Base-by-base conservation (phyloP, 139 green algal genomes). In the Monoraphidium neglectum region DNA sequence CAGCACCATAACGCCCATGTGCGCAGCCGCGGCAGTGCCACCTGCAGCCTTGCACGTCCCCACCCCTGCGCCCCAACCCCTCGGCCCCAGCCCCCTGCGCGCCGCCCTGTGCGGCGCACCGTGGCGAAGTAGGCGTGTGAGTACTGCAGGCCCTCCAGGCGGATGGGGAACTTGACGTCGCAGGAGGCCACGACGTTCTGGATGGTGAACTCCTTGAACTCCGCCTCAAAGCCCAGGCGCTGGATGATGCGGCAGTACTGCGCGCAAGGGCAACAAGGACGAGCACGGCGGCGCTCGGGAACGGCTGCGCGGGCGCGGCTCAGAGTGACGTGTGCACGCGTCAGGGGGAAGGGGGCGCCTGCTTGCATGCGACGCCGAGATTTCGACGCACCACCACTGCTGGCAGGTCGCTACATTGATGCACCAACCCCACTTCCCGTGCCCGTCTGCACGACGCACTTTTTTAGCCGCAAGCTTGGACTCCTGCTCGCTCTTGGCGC, bases 131-230 rank as follows among this genome's bases (percentile, higher is more conserved):
- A 80, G 43, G 74, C 78, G 78, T 99, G 96, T 1, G 91, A 74
- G 72, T 89, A 94, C 3, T 89, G 79, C 26, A 99, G 84, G 40
- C 95, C 95, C 68, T 99, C 96, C 67, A 99, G 79, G 21, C 95
- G 87, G 72, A 99, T 99, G 30, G 96, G 96, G 79, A 99, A 99
- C 70, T 93, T 92, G 35, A 99, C 96, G 72, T 99, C 96, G 70
- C 94, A 98, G 21, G 95, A 99, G 3, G 92, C 96, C 61, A 99
- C 96, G 71, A 99, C 98, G 84, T 99, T 99, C 72, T 99, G 96
- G 71, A 99, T 92, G 64, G 98, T 98, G 86, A 98, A 99, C 71
- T 99, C 96, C 83, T 96, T 96, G 79, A 98, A 96, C n/a, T 85
- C 73, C 33, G 88, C 92, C 1, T 84, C 65, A 59, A 95, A 97